Percentiles rank a stretch among this genome's conserved stretches.
These are phyloP conservation scores for Trametes elegans DNA, from an alignment of 768 basidiomycete species.

Conservation along the genomic window DNA sequence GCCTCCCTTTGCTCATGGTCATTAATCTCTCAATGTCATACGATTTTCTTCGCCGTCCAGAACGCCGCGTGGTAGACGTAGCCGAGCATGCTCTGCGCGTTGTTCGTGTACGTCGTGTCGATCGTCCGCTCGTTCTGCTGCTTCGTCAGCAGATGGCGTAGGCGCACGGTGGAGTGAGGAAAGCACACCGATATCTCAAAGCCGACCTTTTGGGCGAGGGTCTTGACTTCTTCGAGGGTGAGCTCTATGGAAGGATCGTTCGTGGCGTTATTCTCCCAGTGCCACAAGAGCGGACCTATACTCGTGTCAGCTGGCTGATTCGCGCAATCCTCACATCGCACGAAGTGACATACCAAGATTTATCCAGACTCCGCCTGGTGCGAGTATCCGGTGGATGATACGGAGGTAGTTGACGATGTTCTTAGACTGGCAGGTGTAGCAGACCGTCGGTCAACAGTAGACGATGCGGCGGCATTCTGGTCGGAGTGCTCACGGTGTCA, in stretches of 20 bases:
- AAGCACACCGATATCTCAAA: conserved; percentile 74
- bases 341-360: conserved; percentile 59
- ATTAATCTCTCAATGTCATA: conserved; percentile 9
- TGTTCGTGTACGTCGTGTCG: conserved; percentile 84
- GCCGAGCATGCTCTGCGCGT: conserved; percentile 74
- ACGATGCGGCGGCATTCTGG: background rate
- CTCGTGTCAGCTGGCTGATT: background rate
- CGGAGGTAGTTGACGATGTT: conserved; percentile 90
- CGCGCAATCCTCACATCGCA: no score
- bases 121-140: conserved; percentile 75
- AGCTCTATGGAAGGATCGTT: conserved; percentile 86
- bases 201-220: conserved; percentile 67
- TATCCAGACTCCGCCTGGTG: conserved; percentile 88
- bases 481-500: conserved; percentile 67
- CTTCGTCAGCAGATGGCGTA: background rate
- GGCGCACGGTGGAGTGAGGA: background rate
- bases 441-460: no score
- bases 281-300: conserved; percentile 91
- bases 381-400: conserved; percentile 80
- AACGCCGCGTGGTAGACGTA: conserved; percentile 85
- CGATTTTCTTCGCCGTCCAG: conserved; percentile 67
- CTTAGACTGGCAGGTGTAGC: no score
- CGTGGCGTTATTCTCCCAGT: conserved; percentile 86
- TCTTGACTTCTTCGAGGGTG: conserved; percentile 85
- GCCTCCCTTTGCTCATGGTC: background rate